Percentiles rank a stretch among this genome's conserved stretches.
These are phyloP conservation scores for Epichloe gansuensis DNA, from an alignment of 2,329 filamentous ascomycete genomes.

Conservation along the genomic window DNA sequence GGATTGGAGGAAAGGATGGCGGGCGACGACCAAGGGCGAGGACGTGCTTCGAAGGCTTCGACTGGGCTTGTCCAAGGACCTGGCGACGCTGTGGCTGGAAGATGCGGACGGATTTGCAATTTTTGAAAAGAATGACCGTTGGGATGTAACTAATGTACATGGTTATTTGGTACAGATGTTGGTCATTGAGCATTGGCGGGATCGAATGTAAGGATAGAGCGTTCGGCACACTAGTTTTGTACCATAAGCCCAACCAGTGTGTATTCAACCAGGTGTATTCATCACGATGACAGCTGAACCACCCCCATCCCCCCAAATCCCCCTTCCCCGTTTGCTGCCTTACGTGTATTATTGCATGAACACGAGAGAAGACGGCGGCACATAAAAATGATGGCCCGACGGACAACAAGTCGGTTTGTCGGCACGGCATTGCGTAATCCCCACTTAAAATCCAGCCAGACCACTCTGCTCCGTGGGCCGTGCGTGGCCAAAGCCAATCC, in stretches of 20 bases:
- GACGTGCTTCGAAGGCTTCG: constrained; percentile 65
- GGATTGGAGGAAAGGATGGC: constrained; percentile 74
- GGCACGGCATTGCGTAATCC: constrained; percentile 1
- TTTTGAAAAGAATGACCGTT: constrained; percentile 16
- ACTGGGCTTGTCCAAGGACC: constrained; percentile 60
- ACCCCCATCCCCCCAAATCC: no score
- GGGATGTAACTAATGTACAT: not conserved
- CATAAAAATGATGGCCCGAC: no score
- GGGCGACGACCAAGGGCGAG: constrained; percentile 46
- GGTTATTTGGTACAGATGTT: not conserved
- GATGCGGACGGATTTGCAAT: constrained; percentile 46
- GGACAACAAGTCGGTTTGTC: not conserved
- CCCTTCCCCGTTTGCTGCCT: no score
- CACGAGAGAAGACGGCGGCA: not conserved
- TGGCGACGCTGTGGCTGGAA: constrained; percentile 57
- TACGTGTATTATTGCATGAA: not conserved
- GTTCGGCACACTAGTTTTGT: not conserved
- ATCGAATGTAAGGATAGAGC: not conserved
- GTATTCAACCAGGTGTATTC: no score
- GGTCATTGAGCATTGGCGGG: not conserved
- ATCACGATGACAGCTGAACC: no score
- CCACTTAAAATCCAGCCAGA: not conserved
- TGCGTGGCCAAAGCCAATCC: constrained; percentile 19
- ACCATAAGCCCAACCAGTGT: no score
- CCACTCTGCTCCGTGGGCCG: not conserved